Evolutionary conservation across 208 protist genomes (phyloP), one percentile per base, ranked within the genome.

Genomic region (Trypanosomatidae sp.): DNA sequence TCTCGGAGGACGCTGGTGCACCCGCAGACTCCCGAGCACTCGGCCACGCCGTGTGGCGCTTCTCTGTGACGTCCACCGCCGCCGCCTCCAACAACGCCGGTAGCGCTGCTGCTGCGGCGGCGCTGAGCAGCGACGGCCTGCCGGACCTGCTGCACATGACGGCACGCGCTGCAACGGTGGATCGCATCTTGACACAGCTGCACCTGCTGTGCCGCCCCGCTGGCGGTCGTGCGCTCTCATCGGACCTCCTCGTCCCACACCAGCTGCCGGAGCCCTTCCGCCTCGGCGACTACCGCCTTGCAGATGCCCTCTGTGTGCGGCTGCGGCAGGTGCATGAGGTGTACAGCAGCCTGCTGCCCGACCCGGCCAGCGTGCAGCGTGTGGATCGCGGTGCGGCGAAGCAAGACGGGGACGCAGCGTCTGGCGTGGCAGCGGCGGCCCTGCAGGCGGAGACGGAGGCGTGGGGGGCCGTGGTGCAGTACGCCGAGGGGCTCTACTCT

Each of bases 271-370:
- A 83, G 28, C 88, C 88, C 33, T 79, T 93, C 55, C 81, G 83
- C 25, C 71, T 95, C 3, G 69, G 80, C 43, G 91, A 95, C 76
- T 93, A 93, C 71, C 82, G 83, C 33, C 82, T 91, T 2, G 43
- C 87, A 3, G 67, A 79, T 10, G 55, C 76, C 6, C 62, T 66
- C 28, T 79, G 79, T 50, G 47, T 44, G 9, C 76, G 75, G n/a
- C 82, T 95, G 49, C 68, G 85, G 9, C 65, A 74, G 30, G 76
- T 81, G 30, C 69, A 86, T 69, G 71, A 86, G 30, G 76, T 49
- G 28, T 89, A 81, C 66, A 46, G 47, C 36, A 50, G 64, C 30
- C 8, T 58, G 10, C 41, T 76, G 28, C 66, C 77, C 6, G 60
- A 60, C 25, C 30, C 62, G 3, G 41, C 78, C 28, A 19, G 19